Percentiles rank a stretch among this genome's conserved stretches.
These are phyloP conservation scores for Debaryomyces tyrocola DNA, from an alignment of 805 yeast genomes.

Conservation along the genomic window DNA sequence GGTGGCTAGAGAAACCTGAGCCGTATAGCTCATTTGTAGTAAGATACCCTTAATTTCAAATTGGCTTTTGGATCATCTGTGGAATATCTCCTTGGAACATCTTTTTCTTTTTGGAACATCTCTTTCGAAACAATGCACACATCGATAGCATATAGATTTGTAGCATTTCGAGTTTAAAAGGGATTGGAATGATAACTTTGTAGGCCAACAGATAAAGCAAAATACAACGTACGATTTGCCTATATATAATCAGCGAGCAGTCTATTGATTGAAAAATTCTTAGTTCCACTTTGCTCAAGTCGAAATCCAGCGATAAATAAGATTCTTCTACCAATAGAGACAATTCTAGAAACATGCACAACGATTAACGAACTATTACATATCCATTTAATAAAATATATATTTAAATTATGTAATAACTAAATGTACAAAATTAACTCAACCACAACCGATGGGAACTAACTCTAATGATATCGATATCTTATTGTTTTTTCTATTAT, in stretches of 20 bases:
- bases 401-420: conserved; percentile 3
- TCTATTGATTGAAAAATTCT: no score
- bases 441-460: neutral
- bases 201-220: no score
- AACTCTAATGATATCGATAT: neutral
- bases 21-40: conserved; percentile 1
- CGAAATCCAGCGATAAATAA: neutral
- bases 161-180: no score
- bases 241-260: no score
- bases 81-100: no score
- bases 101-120: no score
- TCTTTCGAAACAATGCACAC: no score
- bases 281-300: no score
- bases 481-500: neutral
- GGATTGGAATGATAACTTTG: no score
- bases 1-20: conserved; percentile 16
- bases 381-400: neutral
- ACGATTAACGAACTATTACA: neutral
- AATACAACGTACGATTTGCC: no score
- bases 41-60: neutral
- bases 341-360: neutral
- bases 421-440: conserved; percentile 4
- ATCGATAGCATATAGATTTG: no score
- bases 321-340: neutral
- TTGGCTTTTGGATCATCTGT: no score